Conservation (phyloP, 2,329 filamentous ascomycete genomes). For the Monilinia vaccinii-corymbosi region DNA sequence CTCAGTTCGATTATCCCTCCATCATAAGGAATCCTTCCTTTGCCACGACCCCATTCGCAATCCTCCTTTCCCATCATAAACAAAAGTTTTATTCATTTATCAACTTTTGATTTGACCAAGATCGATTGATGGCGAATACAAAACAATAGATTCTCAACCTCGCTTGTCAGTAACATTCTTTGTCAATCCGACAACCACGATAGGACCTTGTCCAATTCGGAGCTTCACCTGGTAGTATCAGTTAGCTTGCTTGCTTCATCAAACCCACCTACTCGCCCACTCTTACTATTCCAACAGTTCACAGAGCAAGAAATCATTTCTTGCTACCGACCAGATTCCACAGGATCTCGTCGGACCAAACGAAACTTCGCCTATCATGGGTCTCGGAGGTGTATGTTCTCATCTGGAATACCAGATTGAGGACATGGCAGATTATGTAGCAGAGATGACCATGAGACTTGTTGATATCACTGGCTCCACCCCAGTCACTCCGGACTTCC, state of each 20-base stretch:
- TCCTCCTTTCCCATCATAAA: slow-evolving; percentile 1
- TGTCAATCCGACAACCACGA: slow-evolving; percentile 9
- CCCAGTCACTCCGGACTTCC: slow-evolving; percentile 53
- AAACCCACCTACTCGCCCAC: neutral
- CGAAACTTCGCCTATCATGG: slow-evolving; percentile 25
- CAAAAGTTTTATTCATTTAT: slow-evolving; percentile 11
- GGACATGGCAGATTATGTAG: slow-evolving; percentile 68
- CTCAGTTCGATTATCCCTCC: slow-evolving; percentile 1
- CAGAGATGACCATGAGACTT: slow-evolving; percentile 60
- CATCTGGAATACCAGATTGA: slow-evolving; percentile 73
- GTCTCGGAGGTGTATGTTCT: slow-evolving; percentile 56
- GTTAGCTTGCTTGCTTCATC: slow-evolving; percentile 1
- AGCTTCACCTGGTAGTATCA: slow-evolving; percentile 2
- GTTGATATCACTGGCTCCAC: slow-evolving; percentile 45
- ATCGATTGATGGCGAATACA: slow-evolving; percentile 24
- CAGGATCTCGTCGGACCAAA: slow-evolving; percentile 23
- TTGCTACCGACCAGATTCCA: slow-evolving; percentile 26
- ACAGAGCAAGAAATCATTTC: slow-evolving; percentile 22
- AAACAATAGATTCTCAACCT: slow-evolving; percentile 22
- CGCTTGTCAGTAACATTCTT: slow-evolving; percentile 16
- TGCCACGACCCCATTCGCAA: slow-evolving; percentile 1
- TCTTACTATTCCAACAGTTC: neutral
- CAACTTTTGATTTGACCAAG: neutral
- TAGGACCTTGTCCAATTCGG: slow-evolving; percentile 15
- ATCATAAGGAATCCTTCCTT: neutral